phyloP scores from a whole-genome alignment of 2,329 filamentous ascomycete genomes.

The Nemania sp. region DNA sequence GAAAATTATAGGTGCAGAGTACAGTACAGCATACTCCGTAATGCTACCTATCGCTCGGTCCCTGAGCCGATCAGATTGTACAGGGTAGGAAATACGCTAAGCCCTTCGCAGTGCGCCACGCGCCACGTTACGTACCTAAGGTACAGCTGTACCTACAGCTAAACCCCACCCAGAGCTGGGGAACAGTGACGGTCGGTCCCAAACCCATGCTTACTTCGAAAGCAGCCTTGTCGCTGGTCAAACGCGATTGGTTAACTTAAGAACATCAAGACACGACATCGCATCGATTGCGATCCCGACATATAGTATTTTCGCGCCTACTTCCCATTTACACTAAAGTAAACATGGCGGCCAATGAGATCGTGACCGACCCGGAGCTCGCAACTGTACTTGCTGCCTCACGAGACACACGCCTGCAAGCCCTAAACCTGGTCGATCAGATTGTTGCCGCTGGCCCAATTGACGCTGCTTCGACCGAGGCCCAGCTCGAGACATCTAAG shows the following conservation, averaged over 20 bases:
- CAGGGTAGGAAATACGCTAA: too few species aligned
- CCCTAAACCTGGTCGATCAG: constrained; percentile 71
- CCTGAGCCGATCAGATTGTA: too few species aligned
- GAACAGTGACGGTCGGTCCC: too few species aligned
- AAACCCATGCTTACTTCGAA: too few species aligned
- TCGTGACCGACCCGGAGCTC: constrained; percentile 74
- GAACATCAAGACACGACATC: constrained; percentile 8
- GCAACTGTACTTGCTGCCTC: constrained; percentile 77
- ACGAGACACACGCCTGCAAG: constrained; percentile 78
- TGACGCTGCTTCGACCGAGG: constrained; percentile 59
- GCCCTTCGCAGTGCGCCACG: too few species aligned
- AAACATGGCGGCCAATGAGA: constrained; percentile 66
- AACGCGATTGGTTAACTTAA: constrained; percentile 14
- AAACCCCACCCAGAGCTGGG: too few species aligned
- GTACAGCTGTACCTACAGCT: too few species aligned
- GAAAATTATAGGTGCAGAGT: too few species aligned
- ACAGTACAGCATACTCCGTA: too few species aligned
- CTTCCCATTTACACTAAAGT: neutral
- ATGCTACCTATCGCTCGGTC: too few species aligned
- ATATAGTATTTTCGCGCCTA: neutral
- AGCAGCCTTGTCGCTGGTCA: constrained; percentile 5
- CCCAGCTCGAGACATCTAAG: constrained; percentile 72
- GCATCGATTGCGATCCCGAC: neutral
- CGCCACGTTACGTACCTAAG: too few species aligned
- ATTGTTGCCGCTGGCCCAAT: constrained; percentile 60